These are phyloP conservation scores for Globisporangium nagaii DNA, from an alignment of 352 stramenopile species.

Conservation along the genomic window DNA sequence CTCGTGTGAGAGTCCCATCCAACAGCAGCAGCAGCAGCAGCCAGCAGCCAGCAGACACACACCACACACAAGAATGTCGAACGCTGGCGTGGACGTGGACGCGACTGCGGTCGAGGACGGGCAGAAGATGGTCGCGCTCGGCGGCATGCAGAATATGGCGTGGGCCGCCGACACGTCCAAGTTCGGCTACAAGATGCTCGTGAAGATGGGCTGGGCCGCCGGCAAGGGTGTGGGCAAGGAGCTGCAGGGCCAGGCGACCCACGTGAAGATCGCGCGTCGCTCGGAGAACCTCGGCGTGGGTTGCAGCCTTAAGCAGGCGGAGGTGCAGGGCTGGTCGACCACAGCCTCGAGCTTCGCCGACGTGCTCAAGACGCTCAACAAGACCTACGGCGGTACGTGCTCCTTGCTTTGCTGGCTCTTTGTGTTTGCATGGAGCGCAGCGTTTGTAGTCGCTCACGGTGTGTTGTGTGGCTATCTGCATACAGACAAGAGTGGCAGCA, in stretches of 20 bases:
- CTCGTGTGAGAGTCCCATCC: too few species aligned
- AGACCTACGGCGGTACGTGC: conserved; percentile 49
- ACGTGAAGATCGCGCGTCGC: conserved; percentile 85
- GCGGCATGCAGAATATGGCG: conserved; percentile 86
- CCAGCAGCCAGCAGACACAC: background rate
- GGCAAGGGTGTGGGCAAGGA: conserved; percentile 92
- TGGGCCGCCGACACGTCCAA: conserved; percentile 88
- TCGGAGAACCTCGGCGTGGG: conserved; percentile 89
- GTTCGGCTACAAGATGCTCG: conserved; percentile 93
- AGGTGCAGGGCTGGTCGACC: conserved; percentile 85
- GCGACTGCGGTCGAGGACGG: background rate
- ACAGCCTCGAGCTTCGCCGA: conserved; percentile 76
- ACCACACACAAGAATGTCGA: conserved; percentile 6
- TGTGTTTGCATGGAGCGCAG: background rate
- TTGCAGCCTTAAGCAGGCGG: conserved; percentile 83
- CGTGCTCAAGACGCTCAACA: conserved; percentile 82
- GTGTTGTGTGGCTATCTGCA: background rate
- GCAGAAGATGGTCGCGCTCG: conserved; percentile 66
- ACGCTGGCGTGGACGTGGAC: conserved; percentile 5
- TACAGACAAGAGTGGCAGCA: conserved; percentile 29
- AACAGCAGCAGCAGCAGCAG: too few species aligned
- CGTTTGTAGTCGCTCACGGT: background rate
- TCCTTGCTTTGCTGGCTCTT: background rate
- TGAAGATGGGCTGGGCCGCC: conserved; percentile 96
- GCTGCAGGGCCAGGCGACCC: conserved; percentile 81